Conservation (phyloP, 495 filamentous ascomycete species). For the Usnea hakonensis region DNA sequence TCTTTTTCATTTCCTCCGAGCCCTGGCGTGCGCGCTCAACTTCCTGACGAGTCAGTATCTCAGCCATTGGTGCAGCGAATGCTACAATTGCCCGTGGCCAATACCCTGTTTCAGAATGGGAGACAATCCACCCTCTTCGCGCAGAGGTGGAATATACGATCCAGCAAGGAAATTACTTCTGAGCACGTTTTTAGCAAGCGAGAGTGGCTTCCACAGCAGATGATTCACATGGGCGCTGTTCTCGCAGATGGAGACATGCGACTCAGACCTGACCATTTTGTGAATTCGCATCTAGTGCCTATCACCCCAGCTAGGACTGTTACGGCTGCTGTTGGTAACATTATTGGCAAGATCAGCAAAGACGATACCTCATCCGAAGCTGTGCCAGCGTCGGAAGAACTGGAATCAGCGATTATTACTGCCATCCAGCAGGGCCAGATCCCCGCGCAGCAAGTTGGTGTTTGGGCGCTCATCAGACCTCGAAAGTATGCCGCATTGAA, state of each 20-base stretch:
- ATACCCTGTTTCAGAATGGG: conserved; percentile 70
- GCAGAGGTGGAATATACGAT: conserved; percentile 44
- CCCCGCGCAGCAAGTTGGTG: conserved; percentile 44
- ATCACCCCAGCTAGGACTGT: conserved; percentile 59
- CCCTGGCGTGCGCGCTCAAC: background rate
- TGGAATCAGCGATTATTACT: conserved; percentile 57
- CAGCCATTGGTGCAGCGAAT: conserved; percentile 2
- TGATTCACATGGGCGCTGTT: conserved; percentile 19
- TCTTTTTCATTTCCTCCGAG: conserved; percentile 8
- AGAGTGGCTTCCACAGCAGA: conserved; percentile 30
- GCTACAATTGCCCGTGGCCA: conserved; percentile 54
- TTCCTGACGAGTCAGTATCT: background rate
- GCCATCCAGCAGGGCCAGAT: conserved; percentile 47
- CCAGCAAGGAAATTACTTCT: background rate
- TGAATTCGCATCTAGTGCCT: conserved; percentile 50
- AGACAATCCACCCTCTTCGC: conserved; percentile 52
- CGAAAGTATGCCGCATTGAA: conserved; percentile 8
- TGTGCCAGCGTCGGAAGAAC: conserved; percentile 65
- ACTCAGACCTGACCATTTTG: conserved; percentile 20
- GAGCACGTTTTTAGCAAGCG: conserved; percentile 25
- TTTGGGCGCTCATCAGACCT: conserved; percentile 71
- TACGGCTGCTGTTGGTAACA: conserved; percentile 69
- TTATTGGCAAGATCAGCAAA: conserved; percentile 59
- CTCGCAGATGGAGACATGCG: conserved; percentile 22
- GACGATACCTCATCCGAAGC: conserved; percentile 33